A percentile compares a stretch with the other conserved stretches of the same genome.
phyloP scores from a whole-genome alignment of 78 protist genomes.

The Chrysochromulina tobinii region DNA sequence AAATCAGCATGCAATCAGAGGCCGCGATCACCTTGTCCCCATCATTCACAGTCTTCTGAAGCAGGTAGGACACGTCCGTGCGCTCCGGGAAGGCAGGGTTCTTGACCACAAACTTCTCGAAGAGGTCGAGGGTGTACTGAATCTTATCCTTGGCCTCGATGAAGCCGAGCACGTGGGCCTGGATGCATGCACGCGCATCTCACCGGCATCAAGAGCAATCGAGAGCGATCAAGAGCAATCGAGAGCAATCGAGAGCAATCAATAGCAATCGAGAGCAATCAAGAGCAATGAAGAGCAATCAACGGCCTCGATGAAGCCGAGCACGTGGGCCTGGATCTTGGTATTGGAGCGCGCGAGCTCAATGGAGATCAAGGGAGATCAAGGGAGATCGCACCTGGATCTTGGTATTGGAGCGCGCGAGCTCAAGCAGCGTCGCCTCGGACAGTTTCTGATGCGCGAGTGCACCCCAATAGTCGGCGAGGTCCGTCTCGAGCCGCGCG shows the following conservation, averaged over 20 bases:
- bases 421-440: background rate
- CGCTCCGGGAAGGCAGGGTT: conserved; percentile 30
- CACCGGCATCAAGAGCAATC: too few species aligned
- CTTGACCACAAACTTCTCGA: background rate
- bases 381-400: background rate
- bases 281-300: too few species aligned
- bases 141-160: conserved; percentile 33
- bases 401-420: background rate
- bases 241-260: too few species aligned
- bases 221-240: too few species aligned
- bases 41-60: background rate
- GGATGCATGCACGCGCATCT: background rate
- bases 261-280: too few species aligned
- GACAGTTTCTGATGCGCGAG: background rate
- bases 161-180: conserved; percentile 34
- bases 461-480: conserved; percentile 23
- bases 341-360: background rate
- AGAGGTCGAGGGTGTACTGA: conserved; percentile 25
- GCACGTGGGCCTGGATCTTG: too few species aligned
- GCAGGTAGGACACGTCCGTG: conserved; percentile 29
- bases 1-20: too few species aligned
- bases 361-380: background rate
- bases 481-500: conserved; percentile 13
- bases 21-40: background rate
- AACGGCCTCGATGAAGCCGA: too few species aligned